A percentile compares a stretch with the other conserved stretches of the same genome.
These are phyloP conservation scores for Balakata baccata DNA, from an alignment of 345 rosid species.

Conservation along the genomic window DNA sequence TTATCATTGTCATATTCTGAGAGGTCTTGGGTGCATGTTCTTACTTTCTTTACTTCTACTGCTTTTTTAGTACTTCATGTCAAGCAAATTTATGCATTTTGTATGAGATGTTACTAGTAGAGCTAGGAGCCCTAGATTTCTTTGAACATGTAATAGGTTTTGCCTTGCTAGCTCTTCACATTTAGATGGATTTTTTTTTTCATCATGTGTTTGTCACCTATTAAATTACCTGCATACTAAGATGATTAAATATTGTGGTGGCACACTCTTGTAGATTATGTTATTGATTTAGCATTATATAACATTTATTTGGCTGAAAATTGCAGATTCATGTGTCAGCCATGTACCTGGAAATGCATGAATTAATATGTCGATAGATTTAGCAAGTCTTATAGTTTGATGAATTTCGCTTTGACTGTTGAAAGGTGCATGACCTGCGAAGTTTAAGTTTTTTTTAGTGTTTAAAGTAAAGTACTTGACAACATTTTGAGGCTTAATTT, in stretches of 20 bases:
- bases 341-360: not conserved
- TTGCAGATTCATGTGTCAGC: not conserved
- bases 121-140: not conserved
- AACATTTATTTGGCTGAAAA: not conserved
- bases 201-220: not conserved
- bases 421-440: not conserved
- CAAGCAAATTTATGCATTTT: not conserved
- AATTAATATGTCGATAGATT: not conserved
- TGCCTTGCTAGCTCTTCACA: too few species aligned
- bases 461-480: not conserved
- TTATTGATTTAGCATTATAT: not conserved
- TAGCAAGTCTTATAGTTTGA: not conserved
- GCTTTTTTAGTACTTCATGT: not conserved
- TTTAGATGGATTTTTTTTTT: not conserved
- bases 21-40: not conserved
- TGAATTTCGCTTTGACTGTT: not conserved
- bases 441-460: not conserved
- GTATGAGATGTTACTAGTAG: not conserved
- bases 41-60: not conserved
- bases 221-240: not conserved
- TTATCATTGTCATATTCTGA: not conserved
- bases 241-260: not conserved
- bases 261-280: not conserved
- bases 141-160: not conserved
- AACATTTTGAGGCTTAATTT: not conserved